Conservation (phyloP, 257 asterid genomes). For the Craterostigma plantagineum region DNA sequence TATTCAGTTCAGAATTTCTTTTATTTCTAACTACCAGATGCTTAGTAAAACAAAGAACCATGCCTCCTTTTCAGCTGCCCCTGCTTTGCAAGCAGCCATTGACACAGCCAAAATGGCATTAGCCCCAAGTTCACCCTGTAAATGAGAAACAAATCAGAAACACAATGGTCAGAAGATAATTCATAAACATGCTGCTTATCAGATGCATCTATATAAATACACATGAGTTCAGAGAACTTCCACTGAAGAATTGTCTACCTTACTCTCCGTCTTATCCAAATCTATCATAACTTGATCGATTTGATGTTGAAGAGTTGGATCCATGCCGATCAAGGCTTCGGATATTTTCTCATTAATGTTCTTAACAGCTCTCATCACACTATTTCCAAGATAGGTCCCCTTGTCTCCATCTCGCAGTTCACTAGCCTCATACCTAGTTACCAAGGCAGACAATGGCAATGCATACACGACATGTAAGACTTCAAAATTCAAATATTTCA, state of each 20-base stretch:
- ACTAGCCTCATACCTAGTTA: slow-evolving; percentile 71
- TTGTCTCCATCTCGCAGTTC: slow-evolving; percentile 95
- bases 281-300: slow-evolving; percentile 98
- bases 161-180: slow-evolving; percentile 2
- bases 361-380: slow-evolving; percentile 84
- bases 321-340: slow-evolving; percentile 96
- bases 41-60: slow-evolving; percentile 8
- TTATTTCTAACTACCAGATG: slow-evolving; percentile 3
- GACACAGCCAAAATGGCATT: slow-evolving; percentile 96
- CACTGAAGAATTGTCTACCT: slow-evolving; percentile 28
- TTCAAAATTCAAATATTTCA: too few relatives aligned
- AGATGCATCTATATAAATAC: too few relatives aligned
- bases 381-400: slow-evolving; percentile 86
- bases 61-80: slow-evolving; percentile 98
- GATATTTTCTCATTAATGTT: slow-evolving; percentile 91
- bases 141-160: slow-evolving; percentile 11
- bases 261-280: slow-evolving; percentile 91
- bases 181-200: neutral
- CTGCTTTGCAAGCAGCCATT: slow-evolving; percentile 98
- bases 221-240: neutral
- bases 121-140: slow-evolving; percentile 88
- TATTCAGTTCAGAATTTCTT: slow-evolving; percentile 4
- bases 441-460: slow-evolving; percentile 1
- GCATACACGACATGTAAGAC: neutral
- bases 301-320: slow-evolving; percentile 92